A percentile compares a stretch with the other conserved stretches of the same genome.
Evolutionary conservation across 2,329 filamentous ascomycete genomes (phyloP).

Genomic region (Cryphonectria naterciae): DNA sequence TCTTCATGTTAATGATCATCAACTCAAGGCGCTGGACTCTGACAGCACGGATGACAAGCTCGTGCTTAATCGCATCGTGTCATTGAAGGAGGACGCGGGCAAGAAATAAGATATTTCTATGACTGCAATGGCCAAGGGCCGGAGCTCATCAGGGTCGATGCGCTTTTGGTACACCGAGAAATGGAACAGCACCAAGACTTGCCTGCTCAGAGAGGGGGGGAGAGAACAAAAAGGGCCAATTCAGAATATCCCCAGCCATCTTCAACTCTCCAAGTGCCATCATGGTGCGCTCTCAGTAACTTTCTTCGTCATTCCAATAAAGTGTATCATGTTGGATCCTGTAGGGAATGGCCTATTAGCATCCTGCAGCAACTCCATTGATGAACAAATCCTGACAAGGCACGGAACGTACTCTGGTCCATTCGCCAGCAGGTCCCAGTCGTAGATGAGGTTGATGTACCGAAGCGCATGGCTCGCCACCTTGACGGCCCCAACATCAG

Average conservation of each 20-base stretch:
- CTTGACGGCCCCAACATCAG: constrained; percentile 65
- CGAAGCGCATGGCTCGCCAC: constrained; percentile 62
- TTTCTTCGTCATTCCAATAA: constrained; percentile 56
- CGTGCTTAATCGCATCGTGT: constrained; percentile 89
- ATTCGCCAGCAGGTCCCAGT: constrained; percentile 58
- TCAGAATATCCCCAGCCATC: not conserved
- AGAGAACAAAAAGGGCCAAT: not conserved
- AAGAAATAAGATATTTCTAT: constrained; percentile 49
- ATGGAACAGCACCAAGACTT: not conserved
- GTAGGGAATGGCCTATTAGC: constrained; percentile 16
- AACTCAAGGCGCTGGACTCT: constrained; percentile 67
- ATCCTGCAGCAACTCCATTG: not conserved
- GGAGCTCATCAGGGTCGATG: not conserved
- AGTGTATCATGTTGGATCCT: constrained; percentile 50
- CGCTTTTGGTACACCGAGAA: not conserved
- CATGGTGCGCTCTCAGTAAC: constrained; percentile 39
- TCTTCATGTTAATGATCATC: not conserved
- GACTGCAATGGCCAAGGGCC: not conserved
- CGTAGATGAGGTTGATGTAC: constrained; percentile 59
- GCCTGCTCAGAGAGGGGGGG: not conserved
- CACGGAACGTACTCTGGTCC: constrained; percentile 48
- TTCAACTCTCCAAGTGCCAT: not conserved
- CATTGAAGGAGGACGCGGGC: constrained; percentile 83
- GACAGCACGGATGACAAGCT: constrained; percentile 80
- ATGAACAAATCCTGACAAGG: constrained; percentile 39